Conservation (phyloP, 2,329 filamentous ascomycete genomes). For the Phialocephala sp. region DNA sequence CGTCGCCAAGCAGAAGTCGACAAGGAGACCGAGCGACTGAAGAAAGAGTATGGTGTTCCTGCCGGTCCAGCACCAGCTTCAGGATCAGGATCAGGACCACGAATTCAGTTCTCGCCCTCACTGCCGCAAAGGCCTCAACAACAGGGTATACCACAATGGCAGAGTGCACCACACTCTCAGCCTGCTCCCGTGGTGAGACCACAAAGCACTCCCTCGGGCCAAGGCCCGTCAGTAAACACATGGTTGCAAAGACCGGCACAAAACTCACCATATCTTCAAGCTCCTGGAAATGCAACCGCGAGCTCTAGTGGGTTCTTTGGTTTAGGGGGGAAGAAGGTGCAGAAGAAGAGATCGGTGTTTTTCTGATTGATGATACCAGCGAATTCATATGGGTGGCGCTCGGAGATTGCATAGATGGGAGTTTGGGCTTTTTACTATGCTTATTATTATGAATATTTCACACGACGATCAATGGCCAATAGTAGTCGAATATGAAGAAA, state of each 20-base stretch:
- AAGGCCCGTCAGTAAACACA: conserved; percentile 12
- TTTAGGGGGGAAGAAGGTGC: conserved; percentile 44
- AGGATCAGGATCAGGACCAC: conserved; percentile 1
- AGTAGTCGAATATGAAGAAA: no score
- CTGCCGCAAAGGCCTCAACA: conserved; percentile 28
- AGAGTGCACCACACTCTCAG: conserved; percentile 38
- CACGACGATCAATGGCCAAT: no score
- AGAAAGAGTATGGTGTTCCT: conserved; percentile 64
- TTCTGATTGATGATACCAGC: conserved; percentile 25
- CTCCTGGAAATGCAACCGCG: conserved; percentile 41
- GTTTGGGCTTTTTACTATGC: background rate
- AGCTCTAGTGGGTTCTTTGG: conserved; percentile 53
- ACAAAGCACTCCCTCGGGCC: conserved; percentile 33
- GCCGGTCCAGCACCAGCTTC: background rate
- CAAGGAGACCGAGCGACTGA: conserved; percentile 82
- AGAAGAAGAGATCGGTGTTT: conserved; percentile 43
- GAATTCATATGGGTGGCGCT: conserved; percentile 4
- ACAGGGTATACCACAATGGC: conserved; percentile 31
- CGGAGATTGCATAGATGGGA: conserved; percentile 12
- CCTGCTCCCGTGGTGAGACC: conserved; percentile 39
- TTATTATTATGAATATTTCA: no score
- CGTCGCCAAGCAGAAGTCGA: conserved; percentile 66
- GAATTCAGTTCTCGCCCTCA: conserved; percentile 28
- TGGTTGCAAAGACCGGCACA: conserved; percentile 17
- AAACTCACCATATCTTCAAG: conserved; percentile 38